Conservation (phyloP, 2,329 filamentous ascomycete genomes). For the Neurospora crassa region DNA sequence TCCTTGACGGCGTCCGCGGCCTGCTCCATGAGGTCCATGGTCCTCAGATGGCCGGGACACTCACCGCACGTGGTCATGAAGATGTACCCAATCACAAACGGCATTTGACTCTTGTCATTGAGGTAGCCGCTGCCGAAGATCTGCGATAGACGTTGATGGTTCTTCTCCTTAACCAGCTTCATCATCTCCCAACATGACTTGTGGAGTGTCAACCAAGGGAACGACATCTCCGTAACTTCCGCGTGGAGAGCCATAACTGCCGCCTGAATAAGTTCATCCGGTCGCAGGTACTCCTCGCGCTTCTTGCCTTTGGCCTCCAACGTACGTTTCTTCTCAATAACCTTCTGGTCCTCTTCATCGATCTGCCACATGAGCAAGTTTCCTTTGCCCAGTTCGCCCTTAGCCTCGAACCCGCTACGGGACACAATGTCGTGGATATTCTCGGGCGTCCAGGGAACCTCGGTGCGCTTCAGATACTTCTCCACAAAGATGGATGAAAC, state of each 20-base stretch:
- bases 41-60: not conserved
- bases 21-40: not conserved
- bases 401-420: constrained; percentile 18
- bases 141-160: constrained; percentile 22
- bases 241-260: constrained; percentile 25
- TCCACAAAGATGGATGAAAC: constrained; percentile 28
- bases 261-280: constrained; percentile 21
- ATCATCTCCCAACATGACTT: constrained; percentile 30
- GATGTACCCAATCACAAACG: constrained; percentile 31
- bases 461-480: constrained; percentile 19
- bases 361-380: constrained; percentile 9
- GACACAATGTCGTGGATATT: constrained; percentile 27
- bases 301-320: constrained; percentile 11
- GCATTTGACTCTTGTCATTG: constrained; percentile 28
- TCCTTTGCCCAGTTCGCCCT: constrained; percentile 13
- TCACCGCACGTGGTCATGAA: constrained; percentile 22
- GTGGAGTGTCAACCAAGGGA: constrained; percentile 33
- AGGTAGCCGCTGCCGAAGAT: constrained; percentile 27
- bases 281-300: constrained; percentile 8
- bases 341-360: constrained; percentile 5
- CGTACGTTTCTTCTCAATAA: constrained; percentile 2
- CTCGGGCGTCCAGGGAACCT: constrained; percentile 24
- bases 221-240: constrained; percentile 27
- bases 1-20: constrained; percentile 1
- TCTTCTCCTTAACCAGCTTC: constrained; percentile 21